Evolutionary conservation across 2,329 filamentous ascomycete genomes (phyloP), one percentile per base, ranked within the genome.

Genomic region (Cyphellophora europaea): DNA sequence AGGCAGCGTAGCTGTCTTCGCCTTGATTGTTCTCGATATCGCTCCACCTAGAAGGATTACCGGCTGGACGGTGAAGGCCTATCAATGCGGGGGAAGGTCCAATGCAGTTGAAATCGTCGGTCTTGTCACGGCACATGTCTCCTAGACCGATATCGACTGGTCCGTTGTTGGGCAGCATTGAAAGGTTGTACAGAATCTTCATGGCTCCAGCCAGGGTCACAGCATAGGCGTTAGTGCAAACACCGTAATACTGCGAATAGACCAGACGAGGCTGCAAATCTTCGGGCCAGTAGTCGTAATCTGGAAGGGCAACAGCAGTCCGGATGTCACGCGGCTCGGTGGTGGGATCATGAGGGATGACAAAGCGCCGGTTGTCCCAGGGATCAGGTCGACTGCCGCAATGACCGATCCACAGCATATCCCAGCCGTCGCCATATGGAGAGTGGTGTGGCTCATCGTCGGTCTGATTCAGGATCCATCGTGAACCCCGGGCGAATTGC

Each of bases 361-460:
- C 47, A 28, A 45, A 49, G 19, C 50, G 43, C 11, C 46, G 36
- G 3, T 47, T 49, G 32, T 53, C 49, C 11, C 47, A 47, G 5
- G 42, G 35, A 3, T 44, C 40, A 6, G 47, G 45, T 5, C 16
- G 10, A 3, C 18, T 13, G 11, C 61, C 61, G 39, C 66, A 69
- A 39, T 67, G 63, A 13, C 68, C 69, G 1, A 69, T 45, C 66
- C 66, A 71, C 10, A 72, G 57, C 2, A 71, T 40, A 38, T 72
- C 67, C 69, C 68, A 72, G 38, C 59, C 53, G 36, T 63, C 61
- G n/a, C 68, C 66, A 32, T 69, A 72, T 0, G 68, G 63, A 1
- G 63, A 64, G 11, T 35, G 21, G 27, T 49, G 39, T n/a, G 43
- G 43, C 30, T 25, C 31, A 11, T 36, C 34, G 11, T 21, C 29